phyloP scores from a whole-genome alignment of 208 protist species.

The Crithidia brevicula region DNA sequence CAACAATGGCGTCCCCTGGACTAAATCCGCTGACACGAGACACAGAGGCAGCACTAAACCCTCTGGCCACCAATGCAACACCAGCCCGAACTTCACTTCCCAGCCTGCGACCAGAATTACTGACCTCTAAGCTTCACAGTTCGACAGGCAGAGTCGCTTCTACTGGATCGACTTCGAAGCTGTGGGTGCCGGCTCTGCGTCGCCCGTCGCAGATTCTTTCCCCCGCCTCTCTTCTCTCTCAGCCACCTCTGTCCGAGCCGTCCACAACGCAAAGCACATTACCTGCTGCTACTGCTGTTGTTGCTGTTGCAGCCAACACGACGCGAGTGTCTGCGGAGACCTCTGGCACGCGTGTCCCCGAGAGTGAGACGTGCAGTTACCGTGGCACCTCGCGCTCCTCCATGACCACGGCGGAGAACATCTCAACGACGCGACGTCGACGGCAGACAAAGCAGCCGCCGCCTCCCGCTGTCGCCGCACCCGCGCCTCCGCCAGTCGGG shows the following conservation, averaged over 20 bases:
- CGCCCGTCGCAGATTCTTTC: background rate
- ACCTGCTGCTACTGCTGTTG: background rate
- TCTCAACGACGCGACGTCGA: background rate
- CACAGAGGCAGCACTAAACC: background rate
- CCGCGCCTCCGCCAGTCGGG: background rate
- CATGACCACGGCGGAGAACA: background rate
- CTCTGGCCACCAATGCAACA: background rate
- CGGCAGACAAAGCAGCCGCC: background rate
- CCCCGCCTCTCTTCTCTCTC: no score
- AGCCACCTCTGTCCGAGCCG: background rate
- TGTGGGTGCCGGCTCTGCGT: slow-evolving; percentile 3
- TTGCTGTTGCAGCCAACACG: background rate
- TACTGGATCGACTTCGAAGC: no score
- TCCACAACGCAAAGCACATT: background rate
- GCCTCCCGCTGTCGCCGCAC: background rate
- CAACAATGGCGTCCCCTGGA: background rate
- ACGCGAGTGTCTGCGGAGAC: background rate
- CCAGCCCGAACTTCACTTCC: background rate
- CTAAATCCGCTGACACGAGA: slow-evolving; percentile 8
- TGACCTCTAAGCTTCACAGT: background rate
- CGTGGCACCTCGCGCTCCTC: background rate
- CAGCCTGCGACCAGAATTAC: background rate
- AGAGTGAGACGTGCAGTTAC: slow-evolving; percentile 8
- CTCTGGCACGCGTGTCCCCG: slow-evolving; percentile 2
- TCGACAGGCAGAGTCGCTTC: no score